Evolutionary conservation across 768 basidiomycete genomes (phyloP).

Genomic region (Asterophora lycoperdoides): DNA sequence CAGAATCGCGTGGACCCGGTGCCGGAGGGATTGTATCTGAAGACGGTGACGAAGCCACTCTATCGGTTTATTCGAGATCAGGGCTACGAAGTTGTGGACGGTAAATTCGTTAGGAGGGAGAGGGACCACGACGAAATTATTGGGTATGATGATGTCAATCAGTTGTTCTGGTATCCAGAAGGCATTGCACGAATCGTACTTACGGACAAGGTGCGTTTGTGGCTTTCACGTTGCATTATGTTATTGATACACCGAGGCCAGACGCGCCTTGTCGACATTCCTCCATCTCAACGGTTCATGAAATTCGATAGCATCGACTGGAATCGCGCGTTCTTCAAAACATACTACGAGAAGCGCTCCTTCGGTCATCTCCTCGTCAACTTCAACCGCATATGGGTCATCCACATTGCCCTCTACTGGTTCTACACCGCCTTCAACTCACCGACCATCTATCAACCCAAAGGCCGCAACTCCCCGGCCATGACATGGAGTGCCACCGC

Average conservation of each 20-base stretch:
- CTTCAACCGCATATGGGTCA: slow-evolving; percentile 99
- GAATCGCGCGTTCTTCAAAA: slow-evolving; percentile 97
- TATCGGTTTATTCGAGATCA: slow-evolving; percentile 98
- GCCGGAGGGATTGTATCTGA: slow-evolving; percentile 92
- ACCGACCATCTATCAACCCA: slow-evolving; percentile 71
- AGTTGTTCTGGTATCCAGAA: slow-evolving; percentile 99
- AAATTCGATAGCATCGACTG: slow-evolving; percentile 96
- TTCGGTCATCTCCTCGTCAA: slow-evolving; percentile 97
- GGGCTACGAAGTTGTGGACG: slow-evolving; percentile 94
- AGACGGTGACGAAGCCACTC: slow-evolving; percentile 85
- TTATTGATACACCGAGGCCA: slow-evolving; percentile 23
- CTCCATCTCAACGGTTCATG: slow-evolving; percentile 92
- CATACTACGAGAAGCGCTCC: slow-evolving; percentile 95
- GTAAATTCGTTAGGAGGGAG: slow-evolving; percentile 91
- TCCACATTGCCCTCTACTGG: slow-evolving; percentile 92
- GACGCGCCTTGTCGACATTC: slow-evolving; percentile 87
- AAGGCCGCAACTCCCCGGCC: slow-evolving; percentile 57
- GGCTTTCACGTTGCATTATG: slow-evolving; percentile 3
- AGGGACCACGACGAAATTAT: slow-evolving; percentile 91
- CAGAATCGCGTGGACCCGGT: slow-evolving; percentile 90
- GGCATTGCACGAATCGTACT: slow-evolving; percentile 91
- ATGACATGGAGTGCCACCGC: slow-evolving; percentile 93
- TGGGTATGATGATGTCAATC: slow-evolving; percentile 98
- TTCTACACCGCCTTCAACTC: slow-evolving; percentile 96
- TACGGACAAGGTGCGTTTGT: slow-evolving; percentile 68